Evolutionary conservation across 371 early-diverging fungal genomes (phyloP).

Genomic region (Mucor plumbeus): DNA sequence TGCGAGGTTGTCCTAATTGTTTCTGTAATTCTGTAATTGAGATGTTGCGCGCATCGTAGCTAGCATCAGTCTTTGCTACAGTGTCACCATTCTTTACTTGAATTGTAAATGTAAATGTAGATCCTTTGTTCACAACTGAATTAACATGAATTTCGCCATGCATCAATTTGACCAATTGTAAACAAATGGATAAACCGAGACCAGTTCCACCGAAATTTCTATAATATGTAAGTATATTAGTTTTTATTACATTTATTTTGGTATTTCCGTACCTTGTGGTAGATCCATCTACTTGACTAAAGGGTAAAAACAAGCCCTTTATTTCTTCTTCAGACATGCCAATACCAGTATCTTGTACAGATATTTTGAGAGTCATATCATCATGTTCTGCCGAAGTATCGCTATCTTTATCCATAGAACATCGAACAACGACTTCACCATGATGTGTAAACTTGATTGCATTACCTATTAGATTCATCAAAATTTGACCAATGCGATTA

Average conservation of each 20-base stretch:
- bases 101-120: constrained; percentile 58
- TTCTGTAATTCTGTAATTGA: constrained; percentile 28
- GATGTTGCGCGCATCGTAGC: constrained; percentile 30
- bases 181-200: constrained; percentile 65
- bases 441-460: constrained; percentile 62
- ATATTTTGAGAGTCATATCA: constrained; percentile 35
- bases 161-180: constrained; percentile 60
- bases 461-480: constrained; percentile 54
- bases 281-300: constrained; percentile 64
- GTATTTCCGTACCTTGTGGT: constrained; percentile 50
- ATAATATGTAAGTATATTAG: background rate
- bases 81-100: constrained; percentile 43
- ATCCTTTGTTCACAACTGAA: constrained; percentile 53
- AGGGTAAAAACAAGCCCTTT: constrained; percentile 60
- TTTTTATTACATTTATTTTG: too few relatives aligned
- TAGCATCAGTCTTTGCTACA: constrained; percentile 33
- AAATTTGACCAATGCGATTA: constrained; percentile 50
- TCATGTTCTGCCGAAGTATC: constrained; percentile 15
- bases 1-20: constrained; percentile 39
- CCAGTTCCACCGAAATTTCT: constrained; percentile 69
- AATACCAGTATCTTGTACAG: constrained; percentile 56
- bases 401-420: constrained; percentile 29
- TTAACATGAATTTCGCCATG: constrained; percentile 59
- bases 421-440: constrained; percentile 55
- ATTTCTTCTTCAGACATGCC: constrained; percentile 54